A percentile compares a stretch with the other conserved stretches of the same genome.
Evolutionary conservation across 2,329 filamentous ascomycete species (phyloP).

Genomic region (Pseudocercospora fuligena): DNA sequence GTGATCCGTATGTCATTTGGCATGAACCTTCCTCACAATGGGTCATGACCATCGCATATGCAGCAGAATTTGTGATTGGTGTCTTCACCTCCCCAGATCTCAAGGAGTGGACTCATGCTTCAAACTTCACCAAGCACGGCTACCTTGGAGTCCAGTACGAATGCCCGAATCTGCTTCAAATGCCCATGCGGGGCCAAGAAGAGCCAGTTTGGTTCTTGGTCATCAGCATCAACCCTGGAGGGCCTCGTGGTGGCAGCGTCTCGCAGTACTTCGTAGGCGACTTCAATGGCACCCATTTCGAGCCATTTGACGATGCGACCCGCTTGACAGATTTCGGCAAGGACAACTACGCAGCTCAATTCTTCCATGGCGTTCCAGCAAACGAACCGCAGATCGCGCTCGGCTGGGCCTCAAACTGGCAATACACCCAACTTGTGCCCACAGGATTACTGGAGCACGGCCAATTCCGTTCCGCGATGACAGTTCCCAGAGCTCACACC

Average conservation of each 20-base stretch:
- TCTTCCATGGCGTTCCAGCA: conserved; percentile 55
- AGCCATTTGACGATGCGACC: conserved; percentile 46
- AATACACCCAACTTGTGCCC: conserved; percentile 59
- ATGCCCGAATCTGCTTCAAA: conserved; percentile 65
- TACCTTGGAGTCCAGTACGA: conserved; percentile 64
- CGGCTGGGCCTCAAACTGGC: conserved; percentile 65
- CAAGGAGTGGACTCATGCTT: conserved; percentile 61
- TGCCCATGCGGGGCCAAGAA: conserved; percentile 55
- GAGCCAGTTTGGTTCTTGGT: conserved; percentile 52
- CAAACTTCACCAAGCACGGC: conserved; percentile 62
- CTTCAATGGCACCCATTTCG: conserved; percentile 69
- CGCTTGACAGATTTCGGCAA: conserved; percentile 41
- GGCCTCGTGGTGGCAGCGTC: conserved; percentile 60
- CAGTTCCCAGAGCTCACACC: conserved; percentile 57
- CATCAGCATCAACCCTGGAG: conserved; percentile 63
- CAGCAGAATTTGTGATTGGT: conserved; percentile 61
- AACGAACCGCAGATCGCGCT: conserved; percentile 53
- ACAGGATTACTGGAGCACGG: conserved; percentile 56
- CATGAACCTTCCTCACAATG: conserved; percentile 57
- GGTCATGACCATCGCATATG: conserved; percentile 63
- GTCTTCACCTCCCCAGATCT: conserved; percentile 66
- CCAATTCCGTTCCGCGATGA: conserved; percentile 58
- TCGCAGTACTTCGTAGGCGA: conserved; percentile 62
- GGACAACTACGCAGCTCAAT: conserved; percentile 63
- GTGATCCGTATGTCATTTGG: conserved; percentile 69